phyloP scores from a whole-genome alignment of 495 filamentous ascomycete species.

The Bacidia gigantensis region DNA sequence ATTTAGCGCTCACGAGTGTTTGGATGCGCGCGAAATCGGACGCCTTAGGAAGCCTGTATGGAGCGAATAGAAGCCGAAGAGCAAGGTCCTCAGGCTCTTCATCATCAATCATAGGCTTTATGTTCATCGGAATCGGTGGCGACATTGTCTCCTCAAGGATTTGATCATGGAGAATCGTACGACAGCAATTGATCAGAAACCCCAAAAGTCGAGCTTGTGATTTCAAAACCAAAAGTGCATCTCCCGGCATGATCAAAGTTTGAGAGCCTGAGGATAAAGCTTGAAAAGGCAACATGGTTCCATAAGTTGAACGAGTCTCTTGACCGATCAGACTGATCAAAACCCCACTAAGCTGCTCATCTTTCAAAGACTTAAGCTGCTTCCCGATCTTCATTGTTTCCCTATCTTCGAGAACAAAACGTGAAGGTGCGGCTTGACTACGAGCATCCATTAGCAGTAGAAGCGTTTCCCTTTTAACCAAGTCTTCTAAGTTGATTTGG shows the following conservation, averaged over 20 bases:
- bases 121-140: not conserved
- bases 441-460: slow-evolving; percentile 37
- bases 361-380: no score
- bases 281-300: no score
- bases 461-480: slow-evolving; percentile 29
- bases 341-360: no score
- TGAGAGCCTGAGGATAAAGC: no score
- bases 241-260: no score
- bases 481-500: slow-evolving; percentile 44
- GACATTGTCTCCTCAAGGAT: slow-evolving; percentile 3
- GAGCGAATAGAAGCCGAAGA: slow-evolving; percentile 26
- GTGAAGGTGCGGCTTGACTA: slow-evolving; percentile 28
- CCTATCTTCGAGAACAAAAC: slow-evolving; percentile 30
- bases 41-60: slow-evolving; percentile 29
- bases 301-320: no score
- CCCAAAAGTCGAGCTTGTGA: slow-evolving; percentile 29
- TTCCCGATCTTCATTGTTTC: no score
- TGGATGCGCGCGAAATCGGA: slow-evolving; percentile 30
- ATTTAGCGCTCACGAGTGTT: slow-evolving; percentile 26
- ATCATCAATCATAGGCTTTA: slow-evolving; percentile 14
- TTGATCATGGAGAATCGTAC: slow-evolving; percentile 31
- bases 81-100: not conserved
- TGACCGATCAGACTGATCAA: no score
- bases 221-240: slow-evolving; percentile 33
- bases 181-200: slow-evolving; percentile 31